Base-by-base conservation (phyloP, 768 basidiomycete species). In the Hericium coralloides region DNA sequence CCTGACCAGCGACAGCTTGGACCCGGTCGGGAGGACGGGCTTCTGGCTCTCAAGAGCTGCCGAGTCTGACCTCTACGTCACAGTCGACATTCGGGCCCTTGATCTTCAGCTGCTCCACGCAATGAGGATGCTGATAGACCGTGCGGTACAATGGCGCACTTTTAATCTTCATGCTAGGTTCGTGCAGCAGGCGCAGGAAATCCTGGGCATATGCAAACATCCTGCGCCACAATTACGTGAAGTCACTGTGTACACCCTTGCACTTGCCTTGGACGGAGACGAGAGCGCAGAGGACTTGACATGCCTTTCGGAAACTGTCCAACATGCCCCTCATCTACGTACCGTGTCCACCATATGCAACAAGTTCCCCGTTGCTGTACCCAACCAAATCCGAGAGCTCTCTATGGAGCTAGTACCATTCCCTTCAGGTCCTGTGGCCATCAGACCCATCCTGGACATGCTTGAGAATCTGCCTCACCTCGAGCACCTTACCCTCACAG, bases 41-140 rank as follows among this genome's bases (percentile, higher is more conserved):
- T 70, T 78, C 54, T 84, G 81, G 81, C 74, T 85, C 15, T 67
- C 70, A 52, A 79, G 70, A 59, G 79, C 78, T 8, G 69, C 69
- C 43, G 65, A 69, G 26, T 73, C 73, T 17, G 72, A 70, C 8
- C 72, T 85, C 48, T 67, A 72, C 39, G 72, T 82, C 60, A 74
- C 75, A 18, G 49, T 85, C 31, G 70, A 56, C 65, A 65, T 53
- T 55, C 64, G 67, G n/a, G 62, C 76, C 15, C 72, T 82, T 63
- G 65, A 65, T 4, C 20, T 38, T 25, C 38, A 36, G 25, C n/a
- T 60, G 1, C 38, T 56, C 12, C 15, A 25, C 8, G 61, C 61
- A 14, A 53, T 63, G 20, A 38, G 56, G 10, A 47, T 79, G 9
- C 69, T 85, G 49, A 58, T 73, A 41, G 60, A 66, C 20, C 74